Percentiles rank a stretch among this genome's conserved stretches.
Evolutionary conservation across 371 early-diverging fungal species (phyloP).

Genomic region (Mucor racemosus): DNA sequence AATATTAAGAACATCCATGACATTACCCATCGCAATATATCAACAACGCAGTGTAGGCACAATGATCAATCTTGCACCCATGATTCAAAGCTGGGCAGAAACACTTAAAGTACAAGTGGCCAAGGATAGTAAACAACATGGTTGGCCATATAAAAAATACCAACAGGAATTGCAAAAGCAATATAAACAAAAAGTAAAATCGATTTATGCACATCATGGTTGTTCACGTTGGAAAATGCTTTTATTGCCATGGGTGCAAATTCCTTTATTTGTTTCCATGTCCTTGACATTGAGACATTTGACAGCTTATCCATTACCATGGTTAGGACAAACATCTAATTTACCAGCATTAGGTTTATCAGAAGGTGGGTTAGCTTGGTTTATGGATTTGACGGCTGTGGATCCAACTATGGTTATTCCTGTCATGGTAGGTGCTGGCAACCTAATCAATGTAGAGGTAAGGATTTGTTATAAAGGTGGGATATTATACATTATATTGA

Average conservation of each 20-base stretch:
- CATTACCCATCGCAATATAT: constrained; percentile 77
- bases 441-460: constrained; percentile 77
- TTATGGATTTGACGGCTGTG: constrained; percentile 67
- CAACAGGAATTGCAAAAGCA: constrained; percentile 55
- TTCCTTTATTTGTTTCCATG: constrained; percentile 77
- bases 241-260: constrained; percentile 73
- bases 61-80: constrained; percentile 62
- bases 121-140: constrained; percentile 44
- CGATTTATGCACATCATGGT: constrained; percentile 63
- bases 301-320: constrained; percentile 67
- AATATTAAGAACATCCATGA: constrained; percentile 61
- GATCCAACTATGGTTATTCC: constrained; percentile 80
- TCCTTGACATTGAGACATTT: constrained; percentile 73
- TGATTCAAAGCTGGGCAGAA: constrained; percentile 68
- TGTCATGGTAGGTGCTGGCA: constrained; percentile 68
- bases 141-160: constrained; percentile 52
- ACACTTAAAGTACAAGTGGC: constrained; percentile 60
- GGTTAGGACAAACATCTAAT: constrained; percentile 42
- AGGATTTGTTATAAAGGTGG: neutral
- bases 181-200: constrained; percentile 59
- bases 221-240: constrained; percentile 71
- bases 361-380: constrained; percentile 72
- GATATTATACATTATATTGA: neutral
- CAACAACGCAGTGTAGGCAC: constrained; percentile 68
- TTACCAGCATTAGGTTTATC: constrained; percentile 54